phyloP scores from a whole-genome alignment of 2,329 filamentous ascomycete genomes.

The Ceratocystis albifundus region DNA sequence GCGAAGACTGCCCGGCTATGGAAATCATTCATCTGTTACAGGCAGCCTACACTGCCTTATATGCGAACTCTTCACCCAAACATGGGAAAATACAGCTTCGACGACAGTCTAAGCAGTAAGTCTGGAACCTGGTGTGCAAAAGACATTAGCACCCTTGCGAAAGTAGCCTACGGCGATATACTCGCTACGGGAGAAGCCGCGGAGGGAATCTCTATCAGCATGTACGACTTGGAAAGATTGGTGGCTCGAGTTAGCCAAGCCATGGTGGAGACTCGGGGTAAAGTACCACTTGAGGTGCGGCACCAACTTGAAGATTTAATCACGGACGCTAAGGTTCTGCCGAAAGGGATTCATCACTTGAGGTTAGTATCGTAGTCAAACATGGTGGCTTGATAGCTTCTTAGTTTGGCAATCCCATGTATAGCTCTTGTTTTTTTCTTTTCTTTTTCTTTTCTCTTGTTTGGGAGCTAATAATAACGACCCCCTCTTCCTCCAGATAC shows the following conservation, averaged over 20 bases:
- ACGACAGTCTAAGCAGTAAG: slow-evolving; percentile 44
- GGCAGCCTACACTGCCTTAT: slow-evolving; percentile 58
- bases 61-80: slow-evolving; percentile 52
- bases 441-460: too few species aligned
- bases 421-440: too few species aligned
- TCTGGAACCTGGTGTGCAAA: slow-evolving; percentile 39
- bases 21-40: slow-evolving; percentile 70
- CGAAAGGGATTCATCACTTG: slow-evolving; percentile 65
- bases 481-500: slow-evolving; percentile 49
- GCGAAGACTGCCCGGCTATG: slow-evolving; percentile 67
- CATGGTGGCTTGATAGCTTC: too few species aligned
- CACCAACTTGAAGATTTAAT: slow-evolving; percentile 59
- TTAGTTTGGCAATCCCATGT: too few species aligned
- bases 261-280: slow-evolving; percentile 41
- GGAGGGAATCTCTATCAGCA: slow-evolving; percentile 47
- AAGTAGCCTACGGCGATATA: slow-evolving; percentile 43
- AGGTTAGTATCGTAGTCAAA: slow-evolving; percentile 35
- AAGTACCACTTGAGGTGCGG: slow-evolving; percentile 64
- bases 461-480: too few species aligned
- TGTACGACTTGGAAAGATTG: slow-evolving; percentile 67
- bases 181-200: slow-evolving; percentile 33
- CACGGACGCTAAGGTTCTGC: slow-evolving; percentile 53
- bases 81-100: slow-evolving; percentile 46
- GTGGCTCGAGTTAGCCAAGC: slow-evolving; percentile 32
- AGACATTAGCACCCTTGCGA: slow-evolving; percentile 37